Base-by-base conservation (phyloP, 768 basidiomycete species). In the Amyloporia xantha region DNA sequence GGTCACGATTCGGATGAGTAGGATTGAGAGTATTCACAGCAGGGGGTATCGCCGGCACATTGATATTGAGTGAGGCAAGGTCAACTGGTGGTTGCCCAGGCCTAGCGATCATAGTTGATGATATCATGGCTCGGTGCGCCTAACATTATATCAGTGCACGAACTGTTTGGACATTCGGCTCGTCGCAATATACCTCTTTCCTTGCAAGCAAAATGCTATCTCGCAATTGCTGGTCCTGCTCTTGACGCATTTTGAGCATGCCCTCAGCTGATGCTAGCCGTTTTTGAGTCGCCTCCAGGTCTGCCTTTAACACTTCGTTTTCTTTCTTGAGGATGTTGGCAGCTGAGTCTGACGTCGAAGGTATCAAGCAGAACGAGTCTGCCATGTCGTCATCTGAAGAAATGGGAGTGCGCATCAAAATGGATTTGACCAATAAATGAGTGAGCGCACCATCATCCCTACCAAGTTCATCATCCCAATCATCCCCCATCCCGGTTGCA, bases 121-220 rank as follows among this genome's bases (percentile, higher is more conserved):
- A 73, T 4, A 84, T 81, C 76, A 90, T 82, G 6, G 77, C 88
- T 24, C 83, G 78, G 60, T 91, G 89, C 13, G 89, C 89, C 89
- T 91, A 41, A 6, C 33, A 24, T 26, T 23, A 21, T 15, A 39
- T 27, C 17, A 47, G 43, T 41, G 41, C 36, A 48, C 20, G 42
- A 20, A 19, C 24, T 17, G 41, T 44, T 28, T 48, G 41, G 41
- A 56, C n/a, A 37, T 17, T 24, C 27, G 44, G 40, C 41, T 55
- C n/a, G 35, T n/a, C 24, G 19, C 9, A 41, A 44, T 4, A 67
- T 71, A 76, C 91, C 82, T 74, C 84, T 71, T 65, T 81, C 63
- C 66, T 82, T 0, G 77, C 79, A 72, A 78, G 76, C 67, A 71
- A 81, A 71, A 92, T 88, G 54, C 86, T 87, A 54, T 91, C 89